Evolutionary conservation across 2,329 filamentous ascomycete species (phyloP).

Genomic region (Penicillium sp.): DNA sequence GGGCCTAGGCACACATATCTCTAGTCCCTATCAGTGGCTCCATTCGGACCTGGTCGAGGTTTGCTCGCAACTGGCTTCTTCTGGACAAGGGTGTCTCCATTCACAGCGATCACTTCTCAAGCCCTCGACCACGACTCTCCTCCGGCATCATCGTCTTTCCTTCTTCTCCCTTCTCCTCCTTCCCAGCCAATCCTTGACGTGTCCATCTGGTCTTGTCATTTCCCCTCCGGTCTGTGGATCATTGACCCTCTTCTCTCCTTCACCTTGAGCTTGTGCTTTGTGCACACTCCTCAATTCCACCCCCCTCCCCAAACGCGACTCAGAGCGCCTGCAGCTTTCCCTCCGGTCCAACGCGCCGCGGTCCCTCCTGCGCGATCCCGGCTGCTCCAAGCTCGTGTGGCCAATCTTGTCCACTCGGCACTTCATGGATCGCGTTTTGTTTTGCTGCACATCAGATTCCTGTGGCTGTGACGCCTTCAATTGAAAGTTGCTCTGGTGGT

Average conservation of each 20-base stretch:
- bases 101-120: too few relatives aligned
- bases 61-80: too few relatives aligned
- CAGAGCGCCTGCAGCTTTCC: constrained; percentile 30
- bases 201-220: too few relatives aligned
- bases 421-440: constrained; percentile 16
- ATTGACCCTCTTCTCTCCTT: not conserved
- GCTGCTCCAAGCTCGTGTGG: constrained; percentile 17
- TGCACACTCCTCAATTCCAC: constrained; percentile 9
- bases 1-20: too few relatives aligned
- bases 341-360: constrained; percentile 15
- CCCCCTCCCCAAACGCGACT: constrained; percentile 15
- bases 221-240: too few relatives aligned
- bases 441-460: constrained; percentile 16
- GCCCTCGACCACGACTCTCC: too few relatives aligned
- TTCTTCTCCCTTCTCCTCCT: not conserved
- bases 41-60: too few relatives aligned
- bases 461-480: constrained; percentile 16
- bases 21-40: too few relatives aligned
- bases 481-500: not conserved
- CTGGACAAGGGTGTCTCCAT: too few relatives aligned
- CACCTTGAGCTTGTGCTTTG: constrained; percentile 10
- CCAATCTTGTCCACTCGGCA: constrained; percentile 15
- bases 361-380: constrained; percentile 21
- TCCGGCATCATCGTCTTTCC: too few relatives aligned
- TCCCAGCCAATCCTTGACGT: not conserved